Evolutionary conservation across 2,329 filamentous ascomycete species (phyloP), one percentile per base, ranked within the genome.

Genomic region (Nannizziopsis arthrosporioides): DNA sequence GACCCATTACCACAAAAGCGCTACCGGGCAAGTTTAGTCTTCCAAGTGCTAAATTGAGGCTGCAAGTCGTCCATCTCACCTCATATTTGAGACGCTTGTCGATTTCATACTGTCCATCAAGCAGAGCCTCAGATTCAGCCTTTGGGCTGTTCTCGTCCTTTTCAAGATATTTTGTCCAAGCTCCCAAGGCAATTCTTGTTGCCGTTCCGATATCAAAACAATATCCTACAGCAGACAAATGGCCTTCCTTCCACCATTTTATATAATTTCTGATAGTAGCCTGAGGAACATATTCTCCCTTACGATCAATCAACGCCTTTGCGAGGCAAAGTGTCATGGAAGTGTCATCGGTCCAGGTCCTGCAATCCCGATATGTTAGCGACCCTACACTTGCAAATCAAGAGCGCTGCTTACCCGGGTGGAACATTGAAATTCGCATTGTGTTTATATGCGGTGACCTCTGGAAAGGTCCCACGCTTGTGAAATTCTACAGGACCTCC

Each of bases 321-420:
- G 65, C 63, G 4, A 71, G 62, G 42, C 68, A 69, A 9, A 71
- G 57, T 3, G 68, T 66, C 65, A 70, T 68, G 10, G 65, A 63
- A 1, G 66, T 70, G 50, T 71, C 68, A 53, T 70, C 68, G 3
- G 68, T 69, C 56, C 66, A 71, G 31, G 59, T 61, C 8, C 60
- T 61, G 35, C 45, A 27, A 18, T 10, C 17, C 48, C 22, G 36
- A 31, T 3, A 8, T 46, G 15, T 36, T n/a, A 12, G 4, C 5
- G 22, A 36, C 11, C 9, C 10, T 14, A 15, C 32, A 18, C 18
- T 30, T 12, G 15, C n/a, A 44, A 19, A 30, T 17, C 6, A 18
- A n/a, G 5, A 17, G 27, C 6, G 41, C 9, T 12, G 36, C 50
- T 41, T 47, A 63, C 55, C 68, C 67, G 8, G 66, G 58, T 7